Evolutionary conservation across 2,329 filamentous ascomycete species (phyloP), one percentile per base, ranked within the genome.

Genomic region (Bertia moriformis): DNA sequence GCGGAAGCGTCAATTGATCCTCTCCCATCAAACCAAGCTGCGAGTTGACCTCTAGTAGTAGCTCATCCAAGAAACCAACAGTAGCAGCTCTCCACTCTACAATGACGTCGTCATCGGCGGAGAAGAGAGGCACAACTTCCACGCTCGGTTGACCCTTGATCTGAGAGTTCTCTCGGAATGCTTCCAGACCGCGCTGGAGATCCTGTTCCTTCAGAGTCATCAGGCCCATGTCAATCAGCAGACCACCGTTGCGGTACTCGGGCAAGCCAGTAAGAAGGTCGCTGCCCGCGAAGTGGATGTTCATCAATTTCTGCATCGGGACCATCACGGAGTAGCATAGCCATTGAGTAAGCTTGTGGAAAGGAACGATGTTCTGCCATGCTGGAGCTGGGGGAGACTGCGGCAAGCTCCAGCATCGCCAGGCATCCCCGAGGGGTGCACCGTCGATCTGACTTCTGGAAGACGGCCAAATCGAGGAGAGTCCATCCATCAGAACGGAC

Each of bases 241-340:
- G 55, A 0, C 79, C 79, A 2, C 79, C 79, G 42, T 84, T 84
- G 39, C 80, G 69, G 46, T 84, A 84, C 50, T 84, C 80, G 0
- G 80, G 76, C 3, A 85, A 60, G 0, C 75, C 80, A 0, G 80
- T 85, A 5, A 79, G 63, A 0, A 77, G 64, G 15, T 70, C 60
- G 2, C 61, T 55, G 27, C 71, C 72, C 5, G 56, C 60, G 56
- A 72, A 73, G 12, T 64, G 56, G 13, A 67, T 60, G 1, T 61
- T 61, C 7, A 78, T 56, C 1, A 75, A 53, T 2, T 63, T 62
- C 37, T 66, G 61, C 47, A 78, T 74, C 0, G 72, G 71, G 3
- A 83, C 77, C 60, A 80, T 83, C 4, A 85, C 61, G 0, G 78
- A 83, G 54, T 85, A 85, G 1, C 71, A 71, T 4, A 85, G 66